phyloP scores from a whole-genome alignment of 2,329 filamentous ascomycete species.

The Thermoascus crustaceus region DNA sequence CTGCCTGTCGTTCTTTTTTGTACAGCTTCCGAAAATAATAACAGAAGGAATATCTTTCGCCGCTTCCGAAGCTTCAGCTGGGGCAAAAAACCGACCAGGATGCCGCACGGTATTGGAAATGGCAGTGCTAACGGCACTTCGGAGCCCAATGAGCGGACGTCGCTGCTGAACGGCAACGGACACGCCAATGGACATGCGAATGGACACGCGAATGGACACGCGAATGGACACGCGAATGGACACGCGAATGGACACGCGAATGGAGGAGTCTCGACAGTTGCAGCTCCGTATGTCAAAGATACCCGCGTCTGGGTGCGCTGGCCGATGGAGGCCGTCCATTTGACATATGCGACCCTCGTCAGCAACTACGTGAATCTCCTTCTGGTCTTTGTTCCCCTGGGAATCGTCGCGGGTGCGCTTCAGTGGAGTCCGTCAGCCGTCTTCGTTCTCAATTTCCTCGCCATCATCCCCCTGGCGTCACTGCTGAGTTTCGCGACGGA shows the following conservation, averaged over 20 bases:
- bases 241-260: no score
- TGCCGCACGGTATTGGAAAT: slow-evolving; percentile 15
- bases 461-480: slow-evolving; percentile 55
- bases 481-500: slow-evolving; percentile 58
- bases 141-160: slow-evolving; percentile 27
- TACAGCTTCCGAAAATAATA: slow-evolving; percentile 21
- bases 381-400: slow-evolving; percentile 56
- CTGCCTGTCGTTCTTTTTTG: not conserved
- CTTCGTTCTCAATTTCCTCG: slow-evolving; percentile 56
- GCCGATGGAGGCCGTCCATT: slow-evolving; percentile 30
- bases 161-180: slow-evolving; percentile 20
- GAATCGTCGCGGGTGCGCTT: slow-evolving; percentile 55
- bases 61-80: slow-evolving; percentile 23
- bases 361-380: slow-evolving; percentile 52
- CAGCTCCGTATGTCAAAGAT: slow-evolving; percentile 27
- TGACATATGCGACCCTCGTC: slow-evolving; percentile 38
- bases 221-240: no score
- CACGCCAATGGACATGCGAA: slow-evolving; percentile 4
- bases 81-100: slow-evolving; percentile 20
- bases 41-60: slow-evolving; percentile 18
- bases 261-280: slow-evolving; percentile 6
- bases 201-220: no score
- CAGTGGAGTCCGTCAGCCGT: slow-evolving; percentile 49
- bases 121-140: slow-evolving; percentile 21
- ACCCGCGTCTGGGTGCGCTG: slow-evolving; percentile 30